These are phyloP conservation scores for Candida boidinii DNA, from an alignment of 805 yeast species.

Conservation along the genomic window DNA sequence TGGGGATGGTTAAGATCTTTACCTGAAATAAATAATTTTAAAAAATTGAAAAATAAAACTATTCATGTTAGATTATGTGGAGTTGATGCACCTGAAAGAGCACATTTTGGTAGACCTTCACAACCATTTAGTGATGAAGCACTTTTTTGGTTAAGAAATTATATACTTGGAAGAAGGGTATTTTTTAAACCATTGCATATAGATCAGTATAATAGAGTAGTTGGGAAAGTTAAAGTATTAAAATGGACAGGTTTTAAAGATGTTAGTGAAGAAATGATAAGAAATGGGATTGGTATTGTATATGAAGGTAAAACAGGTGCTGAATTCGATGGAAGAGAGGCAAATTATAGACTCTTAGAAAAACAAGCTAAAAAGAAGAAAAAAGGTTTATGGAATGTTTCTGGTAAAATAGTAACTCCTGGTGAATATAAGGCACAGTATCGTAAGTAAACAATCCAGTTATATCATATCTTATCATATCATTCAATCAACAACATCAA, in stretches of 20 bases:
- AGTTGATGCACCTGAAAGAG: constrained; percentile 92
- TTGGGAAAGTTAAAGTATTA: constrained; percentile 59
- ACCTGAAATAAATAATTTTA: constrained; percentile 43
- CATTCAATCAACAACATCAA: neutral
- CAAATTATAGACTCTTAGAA: constrained; percentile 52
- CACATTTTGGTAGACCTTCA: constrained; percentile 90
- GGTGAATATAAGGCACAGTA: constrained; percentile 68
- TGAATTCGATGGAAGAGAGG: constrained; percentile 77
- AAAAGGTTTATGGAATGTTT: constrained; percentile 64
- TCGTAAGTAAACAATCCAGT: neutral
- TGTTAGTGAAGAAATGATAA: constrained; percentile 81
- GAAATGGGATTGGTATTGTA: constrained; percentile 75
- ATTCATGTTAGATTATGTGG: constrained; percentile 81
- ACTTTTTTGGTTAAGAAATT: constrained; percentile 60
- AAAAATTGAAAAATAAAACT: constrained; percentile 53
- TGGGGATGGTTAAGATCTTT: constrained; percentile 85
- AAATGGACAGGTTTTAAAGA: constrained; percentile 67
- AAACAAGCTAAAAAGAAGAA: constrained; percentile 43
- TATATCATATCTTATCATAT: neutral
- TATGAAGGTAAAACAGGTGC: constrained; percentile 79
- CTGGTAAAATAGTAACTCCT: constrained; percentile 51
- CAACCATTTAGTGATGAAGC: constrained; percentile 88
- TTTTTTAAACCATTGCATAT: constrained; percentile 69
- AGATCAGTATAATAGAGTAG: constrained; percentile 88
- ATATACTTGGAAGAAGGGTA: constrained; percentile 57